Base-by-base conservation (phyloP, 2,329 filamentous ascomycete species). In the Penicillium expansum region DNA sequence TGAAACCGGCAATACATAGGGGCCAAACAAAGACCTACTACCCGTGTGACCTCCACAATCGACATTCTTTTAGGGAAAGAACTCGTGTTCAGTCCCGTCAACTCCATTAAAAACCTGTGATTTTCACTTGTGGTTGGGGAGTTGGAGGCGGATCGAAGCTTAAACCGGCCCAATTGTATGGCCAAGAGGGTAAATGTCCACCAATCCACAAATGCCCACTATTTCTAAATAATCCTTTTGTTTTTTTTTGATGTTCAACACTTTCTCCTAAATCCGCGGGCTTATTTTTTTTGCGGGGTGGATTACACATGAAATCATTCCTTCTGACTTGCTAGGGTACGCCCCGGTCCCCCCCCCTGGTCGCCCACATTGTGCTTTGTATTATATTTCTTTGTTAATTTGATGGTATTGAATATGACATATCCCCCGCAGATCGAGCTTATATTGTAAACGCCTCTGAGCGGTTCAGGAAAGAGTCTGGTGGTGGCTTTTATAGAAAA, bases 111-210 rank as follows among this genome's bases (percentile, higher is more conserved):
- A 38, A 47, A 18, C 9, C 0, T 16, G n/a, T 20, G 20, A 6
- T 16, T 3, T 18, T 5, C 6, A 18, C 37, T 14, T 30, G 8
- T 37, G 20, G 37, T 43, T 37, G 47, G n/a, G 30, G 18, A 18
- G 2, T n/a, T 10, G 4, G n/a, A 27, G 13, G 58, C 58, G 60
- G 58, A 33, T 24, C 27, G 32, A 61, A 62, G 56, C 56, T 61
- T 61, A 56, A 57, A 14, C 41, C 1, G 51, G 51, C n/a, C n/a
- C n/a, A n/a, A n/a, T n/a, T n/a, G n/a, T n/a, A n/a, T n/a, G n/a
- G n/a, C n/a, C n/a, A n/a, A n/a, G n/a, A 55, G 14, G 27, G 18
- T 24, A 42, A 47, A 44, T 37, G 39, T 35, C 43, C 50, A 44
- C 47, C n/a, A n/a, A n/a, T n/a, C n/a, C n/a, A n/a, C n/a, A 48